Conservation (phyloP, 2,329 filamentous ascomycete species). For the Rhynchosporium graminicola region DNA sequence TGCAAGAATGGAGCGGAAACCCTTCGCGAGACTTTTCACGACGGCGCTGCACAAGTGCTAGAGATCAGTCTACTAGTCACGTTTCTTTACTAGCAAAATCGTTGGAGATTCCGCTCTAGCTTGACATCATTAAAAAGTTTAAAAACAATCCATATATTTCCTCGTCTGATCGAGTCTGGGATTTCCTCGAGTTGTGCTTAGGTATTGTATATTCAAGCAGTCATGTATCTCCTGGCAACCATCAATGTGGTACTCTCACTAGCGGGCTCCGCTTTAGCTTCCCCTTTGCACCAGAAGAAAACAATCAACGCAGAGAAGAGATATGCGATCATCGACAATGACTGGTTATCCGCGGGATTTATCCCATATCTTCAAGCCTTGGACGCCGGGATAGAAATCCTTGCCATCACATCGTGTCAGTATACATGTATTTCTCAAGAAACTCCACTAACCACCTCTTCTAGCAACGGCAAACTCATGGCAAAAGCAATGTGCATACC, state of each 20-base stretch:
- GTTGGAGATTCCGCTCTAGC: neutral
- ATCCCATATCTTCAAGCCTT: constrained; percentile 48
- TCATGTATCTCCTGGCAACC: neutral
- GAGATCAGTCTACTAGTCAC: neutral
- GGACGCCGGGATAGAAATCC: constrained; percentile 47
- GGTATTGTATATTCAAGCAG: neutral
- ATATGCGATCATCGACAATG: constrained; percentile 49
- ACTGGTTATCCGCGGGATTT: constrained; percentile 47
- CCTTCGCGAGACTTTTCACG: neutral
- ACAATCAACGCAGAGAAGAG: constrained; percentile 19
- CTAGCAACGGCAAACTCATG: constrained; percentile 47
- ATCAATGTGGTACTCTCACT: neutral
- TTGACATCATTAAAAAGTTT: neutral
- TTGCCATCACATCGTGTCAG: constrained; percentile 43
- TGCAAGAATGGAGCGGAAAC: neutral
- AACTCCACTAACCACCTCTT: constrained; percentile 12
- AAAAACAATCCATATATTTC: neutral
- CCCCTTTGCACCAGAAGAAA: constrained; percentile 5
- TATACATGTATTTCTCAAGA: neutral
- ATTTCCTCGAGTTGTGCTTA: neutral
- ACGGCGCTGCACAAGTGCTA: neutral
- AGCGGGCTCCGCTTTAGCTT: neutral
- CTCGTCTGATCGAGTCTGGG: neutral
- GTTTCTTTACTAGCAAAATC: neutral
- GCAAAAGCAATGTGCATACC: constrained; percentile 48